Conservation (phyloP, 495 filamentous ascomycete genomes). For the Penicillium nucicola region DNA sequence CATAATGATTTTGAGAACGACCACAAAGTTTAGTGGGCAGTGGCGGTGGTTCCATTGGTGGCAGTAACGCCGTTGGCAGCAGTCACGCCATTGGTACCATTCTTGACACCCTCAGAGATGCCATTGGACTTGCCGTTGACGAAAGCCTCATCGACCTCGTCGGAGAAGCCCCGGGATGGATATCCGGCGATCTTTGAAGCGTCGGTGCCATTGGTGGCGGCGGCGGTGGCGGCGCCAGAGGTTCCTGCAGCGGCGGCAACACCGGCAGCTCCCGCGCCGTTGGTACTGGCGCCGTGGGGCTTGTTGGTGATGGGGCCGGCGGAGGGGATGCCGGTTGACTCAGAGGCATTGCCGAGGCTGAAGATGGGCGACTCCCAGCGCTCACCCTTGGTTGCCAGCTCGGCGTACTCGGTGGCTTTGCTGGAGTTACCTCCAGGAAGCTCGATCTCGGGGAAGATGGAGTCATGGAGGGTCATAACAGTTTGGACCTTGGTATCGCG, state of each 20-base stretch:
- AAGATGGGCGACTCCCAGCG: slow-evolving; percentile 96
- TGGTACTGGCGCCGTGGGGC: slow-evolving; percentile 40
- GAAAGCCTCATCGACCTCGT: slow-evolving; percentile 54
- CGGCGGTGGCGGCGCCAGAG: slow-evolving; percentile 11
- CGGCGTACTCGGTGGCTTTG: slow-evolving; percentile 93
- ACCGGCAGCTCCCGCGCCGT: slow-evolving; percentile 7
- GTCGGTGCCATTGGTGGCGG: slow-evolving; percentile 11
- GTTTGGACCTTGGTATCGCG: slow-evolving; percentile 70
- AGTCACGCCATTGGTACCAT: slow-evolving; percentile 3
- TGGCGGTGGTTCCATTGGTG: slow-evolving; percentile 21
- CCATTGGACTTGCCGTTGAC: slow-evolving; percentile 27
- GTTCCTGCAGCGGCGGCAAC: slow-evolving; percentile 2
- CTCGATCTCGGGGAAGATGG: slow-evolving; percentile 82
- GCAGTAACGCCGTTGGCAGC: slow-evolving; percentile 1
- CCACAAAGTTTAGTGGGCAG: slow-evolving; percentile 6
- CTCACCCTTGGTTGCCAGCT: slow-evolving; percentile 82
- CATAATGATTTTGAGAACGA: not conserved
- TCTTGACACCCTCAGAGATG: slow-evolving; percentile 15
- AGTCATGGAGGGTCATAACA: slow-evolving; percentile 84
- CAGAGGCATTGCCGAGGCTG: slow-evolving; percentile 73
- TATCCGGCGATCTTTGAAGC: slow-evolving; percentile 20
- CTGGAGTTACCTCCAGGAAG: slow-evolving; percentile 87
- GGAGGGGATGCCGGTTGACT: slow-evolving; percentile 66
- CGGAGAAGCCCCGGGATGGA: slow-evolving; percentile 46
- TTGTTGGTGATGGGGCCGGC: slow-evolving; percentile 67